A percentile compares a stretch with the other conserved stretches of the same genome.
These are phyloP conservation scores for Rutstroemia sydowiana DNA, from an alignment of 2,329 filamentous ascomycete species.

Conservation along the genomic window DNA sequence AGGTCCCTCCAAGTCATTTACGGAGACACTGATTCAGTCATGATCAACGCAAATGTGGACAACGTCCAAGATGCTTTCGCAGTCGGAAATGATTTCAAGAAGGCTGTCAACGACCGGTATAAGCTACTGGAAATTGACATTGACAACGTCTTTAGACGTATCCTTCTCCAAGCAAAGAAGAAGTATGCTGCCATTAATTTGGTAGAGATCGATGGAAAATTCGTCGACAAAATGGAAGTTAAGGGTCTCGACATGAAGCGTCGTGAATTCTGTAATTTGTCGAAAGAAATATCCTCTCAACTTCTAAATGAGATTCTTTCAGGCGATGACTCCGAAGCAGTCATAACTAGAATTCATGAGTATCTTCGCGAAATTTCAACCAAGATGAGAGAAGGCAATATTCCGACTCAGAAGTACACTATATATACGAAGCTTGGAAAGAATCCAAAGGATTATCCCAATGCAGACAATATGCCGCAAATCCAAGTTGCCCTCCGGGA, in stretches of 20 bases:
- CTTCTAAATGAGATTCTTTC: constrained; percentile 93
- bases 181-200: constrained; percentile 98
- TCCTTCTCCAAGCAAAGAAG: constrained; percentile 95
- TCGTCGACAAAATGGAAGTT: constrained; percentile 89
- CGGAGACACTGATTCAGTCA: constrained; percentile 97
- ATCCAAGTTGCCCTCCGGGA: constrained; percentile 92
- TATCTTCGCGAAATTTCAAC: constrained; percentile 77
- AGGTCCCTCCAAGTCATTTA: constrained; percentile 93
- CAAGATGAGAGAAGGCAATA: constrained; percentile 74
- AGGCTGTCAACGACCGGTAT: constrained; percentile 88
- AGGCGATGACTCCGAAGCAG: constrained; percentile 82
- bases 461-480: constrained; percentile 90
- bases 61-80: constrained; percentile 84
- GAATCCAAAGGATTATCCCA: constrained; percentile 85
- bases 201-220: constrained; percentile 81
- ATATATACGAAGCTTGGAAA: constrained; percentile 98
- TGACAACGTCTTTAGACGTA: constrained; percentile 90
- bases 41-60: constrained; percentile 99
- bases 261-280: constrained; percentile 91
- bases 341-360: constrained; percentile 85
- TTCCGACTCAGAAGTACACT: constrained; percentile 82
- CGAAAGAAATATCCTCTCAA: constrained; percentile 86
- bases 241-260: constrained; percentile 98
- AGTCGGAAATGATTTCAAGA: constrained; percentile 92
- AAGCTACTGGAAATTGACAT: constrained; percentile 93